Evolutionary conservation across 106 monocot species (phyloP).

Genomic region (Hemerocallis citrina): DNA sequence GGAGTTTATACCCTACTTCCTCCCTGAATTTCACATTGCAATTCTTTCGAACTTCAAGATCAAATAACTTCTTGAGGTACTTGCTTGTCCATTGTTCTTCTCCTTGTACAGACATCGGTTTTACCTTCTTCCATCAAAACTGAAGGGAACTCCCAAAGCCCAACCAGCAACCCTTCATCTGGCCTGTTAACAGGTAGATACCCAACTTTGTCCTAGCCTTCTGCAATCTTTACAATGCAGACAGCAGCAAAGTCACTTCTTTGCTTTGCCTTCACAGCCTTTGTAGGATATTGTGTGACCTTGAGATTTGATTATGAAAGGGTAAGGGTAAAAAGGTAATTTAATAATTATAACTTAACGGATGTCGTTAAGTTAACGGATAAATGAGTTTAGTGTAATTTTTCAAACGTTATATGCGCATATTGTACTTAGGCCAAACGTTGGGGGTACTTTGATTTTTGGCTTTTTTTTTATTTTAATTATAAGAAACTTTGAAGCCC

Average conservation of each 20-base stretch:
- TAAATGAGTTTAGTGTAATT: too few relatives aligned
- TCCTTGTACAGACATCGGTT: slow-evolving; percentile 37
- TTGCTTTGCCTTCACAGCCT: slow-evolving; percentile 64
- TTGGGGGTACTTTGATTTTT: too few relatives aligned
- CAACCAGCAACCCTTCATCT: slow-evolving; percentile 84
- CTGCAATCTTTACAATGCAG: slow-evolving; percentile 63
- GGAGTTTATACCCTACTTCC: slow-evolving; percentile 81
- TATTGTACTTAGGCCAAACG: too few relatives aligned
- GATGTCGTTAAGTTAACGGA: too few relatives aligned
- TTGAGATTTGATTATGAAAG: too few relatives aligned
- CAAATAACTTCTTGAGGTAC: slow-evolving; percentile 50
- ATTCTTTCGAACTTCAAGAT: slow-evolving; percentile 26
- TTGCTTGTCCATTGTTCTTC: slow-evolving; percentile 44
- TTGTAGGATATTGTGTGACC: slow-evolving; percentile 79
- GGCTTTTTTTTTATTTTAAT: too few relatives aligned
- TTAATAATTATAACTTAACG: too few relatives aligned
- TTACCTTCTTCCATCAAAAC: slow-evolving; percentile 47
- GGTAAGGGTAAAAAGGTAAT: too few relatives aligned
- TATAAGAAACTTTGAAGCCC: too few relatives aligned
- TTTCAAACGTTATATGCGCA: too few relatives aligned
- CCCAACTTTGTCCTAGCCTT: slow-evolving; percentile 10
- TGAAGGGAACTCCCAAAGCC: slow-evolving; percentile 93
- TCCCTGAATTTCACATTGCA: slow-evolving; percentile 39
- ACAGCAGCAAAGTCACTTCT: slow-evolving; percentile 82
- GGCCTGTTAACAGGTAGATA: slow-evolving; percentile 85